These are phyloP conservation scores for Geotrichum klebahnii DNA, from an alignment of 1,139 yeast species.

Conservation along the genomic window DNA sequence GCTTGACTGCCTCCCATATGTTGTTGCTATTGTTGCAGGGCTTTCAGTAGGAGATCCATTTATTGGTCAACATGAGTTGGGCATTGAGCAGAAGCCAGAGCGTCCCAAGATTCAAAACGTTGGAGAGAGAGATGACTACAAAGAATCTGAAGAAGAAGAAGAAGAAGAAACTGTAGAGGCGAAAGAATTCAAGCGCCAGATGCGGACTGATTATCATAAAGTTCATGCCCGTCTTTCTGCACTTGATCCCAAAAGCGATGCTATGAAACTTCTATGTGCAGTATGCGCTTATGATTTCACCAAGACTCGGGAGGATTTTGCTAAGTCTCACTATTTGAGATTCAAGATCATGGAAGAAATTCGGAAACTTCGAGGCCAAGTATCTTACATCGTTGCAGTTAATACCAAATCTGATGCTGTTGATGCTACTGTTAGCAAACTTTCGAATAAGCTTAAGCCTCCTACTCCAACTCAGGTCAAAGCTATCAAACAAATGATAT, in stretches of 20 bases:
- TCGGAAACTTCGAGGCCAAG: slow-evolving; percentile 70
- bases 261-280: slow-evolving; percentile 68
- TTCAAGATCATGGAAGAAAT: slow-evolving; percentile 72
- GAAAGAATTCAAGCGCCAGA: slow-evolving; percentile 45
- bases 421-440: slow-evolving; percentile 44
- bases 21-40: slow-evolving; percentile 87
- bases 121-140: slow-evolving; percentile 25
- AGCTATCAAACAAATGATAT: slow-evolving; percentile 83
- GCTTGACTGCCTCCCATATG: slow-evolving; percentile 74
- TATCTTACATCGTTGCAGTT: slow-evolving; percentile 65
- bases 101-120: slow-evolving; percentile 30
- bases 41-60: slow-evolving; percentile 93
- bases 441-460: slow-evolving; percentile 55
- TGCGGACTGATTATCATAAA: slow-evolving; percentile 51
- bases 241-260: slow-evolving; percentile 72
- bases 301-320: slow-evolving; percentile 42
- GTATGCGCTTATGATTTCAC: slow-evolving; percentile 85
- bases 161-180: slow-evolving; percentile 36
- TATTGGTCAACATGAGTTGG: slow-evolving; percentile 66
- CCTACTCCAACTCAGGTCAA: slow-evolving; percentile 68
- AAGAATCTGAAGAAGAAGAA: slow-evolving; percentile 31
- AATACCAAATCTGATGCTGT: slow-evolving; percentile 55
- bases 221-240: slow-evolving; percentile 59
- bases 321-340: slow-evolving; percentile 58
- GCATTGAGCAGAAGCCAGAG: slow-evolving; percentile 40